Evolutionary conservation across 2,329 filamentous ascomycete species (phyloP).

Genomic region (Colletotrichum spaethianum): DNA sequence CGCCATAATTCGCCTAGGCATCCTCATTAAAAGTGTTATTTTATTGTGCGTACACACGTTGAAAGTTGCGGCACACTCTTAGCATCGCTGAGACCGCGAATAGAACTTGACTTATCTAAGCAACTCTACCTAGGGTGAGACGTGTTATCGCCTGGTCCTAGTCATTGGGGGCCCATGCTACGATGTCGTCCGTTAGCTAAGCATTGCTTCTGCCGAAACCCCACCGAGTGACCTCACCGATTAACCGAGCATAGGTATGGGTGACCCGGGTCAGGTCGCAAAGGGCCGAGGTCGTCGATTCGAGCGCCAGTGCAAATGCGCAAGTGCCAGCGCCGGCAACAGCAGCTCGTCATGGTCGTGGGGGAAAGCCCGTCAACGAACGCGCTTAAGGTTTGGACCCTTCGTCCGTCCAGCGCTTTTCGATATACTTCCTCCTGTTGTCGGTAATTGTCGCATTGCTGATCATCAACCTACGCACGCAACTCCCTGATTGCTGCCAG

Average conservation of each 20-base stretch:
- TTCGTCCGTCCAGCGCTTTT: conserved; percentile 7
- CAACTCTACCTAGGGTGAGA: background rate
- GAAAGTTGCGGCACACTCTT: background rate
- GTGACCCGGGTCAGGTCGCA: background rate
- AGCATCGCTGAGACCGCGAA: background rate
- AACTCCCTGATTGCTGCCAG: background rate
- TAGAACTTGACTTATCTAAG: background rate
- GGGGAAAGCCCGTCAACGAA: background rate
- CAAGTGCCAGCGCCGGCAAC: conserved; percentile 4
- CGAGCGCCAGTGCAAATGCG: conserved; percentile 1
- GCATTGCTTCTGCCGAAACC: conserved; percentile 10
- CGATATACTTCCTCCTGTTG: background rate
- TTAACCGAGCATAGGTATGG: conserved; percentile 31
- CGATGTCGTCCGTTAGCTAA: background rate
- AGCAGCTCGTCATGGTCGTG: conserved; percentile 8
- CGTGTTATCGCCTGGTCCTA: no score
- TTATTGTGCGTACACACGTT: background rate
- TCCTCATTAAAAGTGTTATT: background rate
- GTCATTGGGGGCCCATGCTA: no score
- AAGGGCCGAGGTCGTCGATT: conserved; percentile 33
- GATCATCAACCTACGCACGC: background rate
- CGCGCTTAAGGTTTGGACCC: conserved; percentile 2
- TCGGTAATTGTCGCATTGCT: background rate
- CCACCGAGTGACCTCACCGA: conserved; percentile 26
- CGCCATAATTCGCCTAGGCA: background rate